phyloP scores from a whole-genome alignment of 2,329 filamentous ascomycete genomes.

The Talaromyces funiculosus region DNA sequence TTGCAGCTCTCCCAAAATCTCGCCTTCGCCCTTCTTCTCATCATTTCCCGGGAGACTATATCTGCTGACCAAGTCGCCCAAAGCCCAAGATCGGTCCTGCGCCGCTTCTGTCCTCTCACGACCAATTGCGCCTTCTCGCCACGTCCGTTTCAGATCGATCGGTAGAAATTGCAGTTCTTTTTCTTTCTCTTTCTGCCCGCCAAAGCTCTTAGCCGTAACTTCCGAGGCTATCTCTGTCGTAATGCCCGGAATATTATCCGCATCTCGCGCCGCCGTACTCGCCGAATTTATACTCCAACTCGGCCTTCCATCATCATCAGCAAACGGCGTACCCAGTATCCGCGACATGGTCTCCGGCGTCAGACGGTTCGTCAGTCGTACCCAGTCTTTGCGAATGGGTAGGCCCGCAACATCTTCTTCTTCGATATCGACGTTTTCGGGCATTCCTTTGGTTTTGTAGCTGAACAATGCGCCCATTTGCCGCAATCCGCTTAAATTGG shows the following conservation, averaged over 20 bases:
- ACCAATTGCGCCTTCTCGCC: constrained; percentile 56
- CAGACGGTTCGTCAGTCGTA: constrained; percentile 47
- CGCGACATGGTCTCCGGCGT: constrained; percentile 45
- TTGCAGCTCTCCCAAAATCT: constrained; percentile 55
- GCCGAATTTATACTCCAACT: constrained; percentile 54
- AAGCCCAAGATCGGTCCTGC: constrained; percentile 57
- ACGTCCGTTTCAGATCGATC: constrained; percentile 57
- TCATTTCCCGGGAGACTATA: constrained; percentile 17
- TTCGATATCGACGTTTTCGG: constrained; percentile 21
- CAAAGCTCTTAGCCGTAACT: constrained; percentile 10
- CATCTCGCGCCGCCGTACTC: constrained; percentile 51
- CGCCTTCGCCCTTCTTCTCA: constrained; percentile 30
- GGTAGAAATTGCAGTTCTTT: constrained; percentile 51
- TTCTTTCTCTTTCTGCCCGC: constrained; percentile 31
- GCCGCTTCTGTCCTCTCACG: constrained; percentile 58
- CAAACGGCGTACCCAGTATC: constrained; percentile 40
- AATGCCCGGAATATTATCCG: constrained; percentile 58
- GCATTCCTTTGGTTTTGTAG: constrained; percentile 26
- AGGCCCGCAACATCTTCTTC: constrained; percentile 34
- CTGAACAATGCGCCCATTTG: constrained; percentile 42
- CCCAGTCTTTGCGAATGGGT: constrained; percentile 42
- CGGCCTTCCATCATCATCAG: constrained; percentile 35
- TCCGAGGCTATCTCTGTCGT: constrained; percentile 15
- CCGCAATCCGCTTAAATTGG: constrained; percentile 54
- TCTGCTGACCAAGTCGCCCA: constrained; percentile 48